These are phyloP conservation scores for Talaromyces sp. DNA, from an alignment of 2,329 filamentous ascomycete species.

Conservation along the genomic window DNA sequence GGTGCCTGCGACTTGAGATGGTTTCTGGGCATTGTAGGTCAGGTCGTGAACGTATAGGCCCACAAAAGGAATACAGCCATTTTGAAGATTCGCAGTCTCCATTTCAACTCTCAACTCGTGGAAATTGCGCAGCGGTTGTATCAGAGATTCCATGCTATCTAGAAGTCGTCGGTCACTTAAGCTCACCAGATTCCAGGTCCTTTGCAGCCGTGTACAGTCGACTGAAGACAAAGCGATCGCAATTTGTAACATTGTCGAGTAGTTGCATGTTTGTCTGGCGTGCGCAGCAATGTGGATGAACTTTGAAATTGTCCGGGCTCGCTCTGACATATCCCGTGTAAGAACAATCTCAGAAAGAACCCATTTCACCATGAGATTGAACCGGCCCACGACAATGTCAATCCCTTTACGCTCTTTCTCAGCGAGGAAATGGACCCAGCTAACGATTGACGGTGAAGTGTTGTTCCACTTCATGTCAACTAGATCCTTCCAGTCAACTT, in stretches of 20 bases:
- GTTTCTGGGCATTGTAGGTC: conserved; percentile 66
- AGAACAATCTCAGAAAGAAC: conserved; percentile 61
- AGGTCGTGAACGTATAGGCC: conserved; percentile 65
- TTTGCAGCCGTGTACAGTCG: conserved; percentile 55
- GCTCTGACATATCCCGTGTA: conserved; percentile 55
- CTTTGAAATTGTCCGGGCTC: conserved; percentile 60
- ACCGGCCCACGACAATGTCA: conserved; percentile 63
- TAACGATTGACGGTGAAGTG: conserved; percentile 49
- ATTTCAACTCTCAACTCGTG: conserved; percentile 61
- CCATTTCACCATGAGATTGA: conserved; percentile 67
- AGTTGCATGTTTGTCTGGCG: conserved; percentile 59
- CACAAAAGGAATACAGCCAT: conserved; percentile 65
- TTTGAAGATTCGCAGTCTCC: conserved; percentile 57
- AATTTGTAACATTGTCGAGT: conserved; percentile 64
- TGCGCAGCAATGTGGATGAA: conserved; percentile 62
- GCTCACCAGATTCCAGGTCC: conserved; percentile 59
- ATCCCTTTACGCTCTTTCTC: conserved; percentile 56
- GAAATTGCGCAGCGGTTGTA: conserved; percentile 63
- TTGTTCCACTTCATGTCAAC: conserved; percentile 63
- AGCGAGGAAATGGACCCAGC: conserved; percentile 62
- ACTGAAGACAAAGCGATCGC: conserved; percentile 60
- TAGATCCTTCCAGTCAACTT: conserved; percentile 65
- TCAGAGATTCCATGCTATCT: conserved; percentile 58
- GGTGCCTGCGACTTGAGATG: conserved; percentile 53
- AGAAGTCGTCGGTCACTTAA: conserved; percentile 53